Evolutionary conservation across 192 early-diverging fungal species (phyloP), one percentile per base, ranked within the genome.

Genomic region (Coemansia sp.): DNA sequence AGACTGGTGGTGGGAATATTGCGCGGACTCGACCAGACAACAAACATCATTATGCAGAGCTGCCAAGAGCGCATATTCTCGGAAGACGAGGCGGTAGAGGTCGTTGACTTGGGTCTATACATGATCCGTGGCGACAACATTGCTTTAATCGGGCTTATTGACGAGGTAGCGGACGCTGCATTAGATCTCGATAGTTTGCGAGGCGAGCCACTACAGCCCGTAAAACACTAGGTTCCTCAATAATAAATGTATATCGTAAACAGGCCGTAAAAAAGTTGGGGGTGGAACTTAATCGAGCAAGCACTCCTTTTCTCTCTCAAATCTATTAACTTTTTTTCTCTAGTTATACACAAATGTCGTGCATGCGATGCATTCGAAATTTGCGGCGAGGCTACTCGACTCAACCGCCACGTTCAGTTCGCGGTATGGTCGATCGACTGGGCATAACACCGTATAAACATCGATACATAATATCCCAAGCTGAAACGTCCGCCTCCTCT

Each of bases 341-440:
- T 16, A 13, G 35, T 6, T 9, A 14, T 11, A 27, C 33, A 6
- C 48, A 54, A 67, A 59, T 36, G 65, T 57, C 27, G 54, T 27
- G 44, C 37, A 17, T 48, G 5, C 62, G 37, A n/a, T 45, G 62
- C 45, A 63, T 63, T 63, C 42, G 68, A 3, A 29, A 40, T 40
- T 35, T 27, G 17, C 44, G 46, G 19, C 68, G 59, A 35, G 4
- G 19, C 16, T 70, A 66, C 45, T 63, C 64, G 27, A 73, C 71
- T 1, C 50, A 60, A 21, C 42, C 37, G 53, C 67, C 84, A 1
- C 81, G 86, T 17, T 63, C 89, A 10, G 88, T 90, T 0, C 78
- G 85, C 27, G 89, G 89, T 14, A 90, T 89, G 85, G 78, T 71
- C 48, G 89, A 90, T 72, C 77, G 86, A 1, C 74, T 89, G 33